Evolutionary conservation across 495 filamentous ascomycete species (phyloP).

Genomic region (Delitschia confertaspora): DNA sequence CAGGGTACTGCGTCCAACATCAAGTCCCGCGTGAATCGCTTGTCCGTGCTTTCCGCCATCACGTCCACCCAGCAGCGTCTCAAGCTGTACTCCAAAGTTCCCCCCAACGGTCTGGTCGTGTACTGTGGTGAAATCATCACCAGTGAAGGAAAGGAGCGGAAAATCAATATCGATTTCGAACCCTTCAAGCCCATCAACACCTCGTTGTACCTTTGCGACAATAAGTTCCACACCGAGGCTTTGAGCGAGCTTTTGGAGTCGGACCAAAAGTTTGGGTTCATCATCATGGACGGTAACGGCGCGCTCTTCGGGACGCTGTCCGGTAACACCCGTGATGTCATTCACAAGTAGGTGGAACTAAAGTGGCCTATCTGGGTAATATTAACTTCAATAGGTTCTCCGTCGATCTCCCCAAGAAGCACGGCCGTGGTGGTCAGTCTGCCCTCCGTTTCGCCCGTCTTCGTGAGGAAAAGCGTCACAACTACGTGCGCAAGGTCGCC

Average conservation of each 20-base stretch:
- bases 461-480: conserved; percentile 99
- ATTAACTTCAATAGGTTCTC: conserved; percentile 44
- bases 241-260: conserved; percentile 93
- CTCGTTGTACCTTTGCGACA: conserved; percentile 96
- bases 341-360: conserved; percentile 56
- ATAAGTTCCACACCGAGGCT: conserved; percentile 98
- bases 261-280: conserved; percentile 98
- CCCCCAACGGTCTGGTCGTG: conserved; percentile 91
- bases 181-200: conserved; percentile 99
- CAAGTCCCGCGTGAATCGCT: conserved; percentile 97
- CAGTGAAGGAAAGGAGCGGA: conserved; percentile 92
- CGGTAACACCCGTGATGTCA: conserved; percentile 91
- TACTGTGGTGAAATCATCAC: conserved; percentile 99
- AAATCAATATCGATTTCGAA: conserved; percentile 99
- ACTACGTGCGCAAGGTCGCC: conserved; percentile 97
- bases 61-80: conserved; percentile 98
- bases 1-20: conserved; percentile 93
- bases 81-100: conserved; percentile 97
- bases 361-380: not conserved
- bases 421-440: conserved; percentile 98
- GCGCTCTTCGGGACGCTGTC: conserved; percentile 92
- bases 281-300: conserved; percentile 98
- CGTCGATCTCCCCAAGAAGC: conserved; percentile 97
- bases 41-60: conserved; percentile 94
- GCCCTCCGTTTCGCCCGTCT: conserved; percentile 98